phyloP scores from a whole-genome alignment of 257 asterid species.

The Henckelia pumila region DNA sequence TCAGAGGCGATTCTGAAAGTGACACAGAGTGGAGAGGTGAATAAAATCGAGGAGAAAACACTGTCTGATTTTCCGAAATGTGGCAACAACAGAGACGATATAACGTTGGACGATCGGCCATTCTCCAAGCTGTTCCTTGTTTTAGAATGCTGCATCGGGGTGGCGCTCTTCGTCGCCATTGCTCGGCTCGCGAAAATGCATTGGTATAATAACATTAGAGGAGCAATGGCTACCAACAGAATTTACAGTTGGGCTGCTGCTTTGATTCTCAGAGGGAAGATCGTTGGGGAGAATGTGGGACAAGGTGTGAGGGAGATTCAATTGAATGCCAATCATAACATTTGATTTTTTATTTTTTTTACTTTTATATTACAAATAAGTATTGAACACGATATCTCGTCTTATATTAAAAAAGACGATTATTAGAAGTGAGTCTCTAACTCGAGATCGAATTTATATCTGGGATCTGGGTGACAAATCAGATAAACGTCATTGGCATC shows the following conservation, averaged over 20 bases:
- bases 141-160: neutral
- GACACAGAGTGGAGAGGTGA: conserved; percentile 47
- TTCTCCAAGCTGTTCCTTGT: neutral
- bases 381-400: too few species aligned
- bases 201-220: neutral
- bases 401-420: too few species aligned
- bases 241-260: neutral
- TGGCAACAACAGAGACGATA: neutral
- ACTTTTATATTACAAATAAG: too few species aligned
- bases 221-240: neutral
- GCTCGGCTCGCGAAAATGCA: neutral
- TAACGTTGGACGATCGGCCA: neutral
- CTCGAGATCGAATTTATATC: too few species aligned
- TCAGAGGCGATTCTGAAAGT: conserved; percentile 55
- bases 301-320: neutral
- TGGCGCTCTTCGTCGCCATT: neutral
- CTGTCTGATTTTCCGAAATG: conserved; percentile 32
- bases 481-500: too few species aligned
- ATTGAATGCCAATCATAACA: neutral
- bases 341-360: neutral
- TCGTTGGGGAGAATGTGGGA: neutral
- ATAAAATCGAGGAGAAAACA: conserved; percentile 34
- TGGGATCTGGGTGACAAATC: too few species aligned
- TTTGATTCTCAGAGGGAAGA: neutral
- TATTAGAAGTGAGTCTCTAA: too few species aligned